Evolutionary conservation across 305 asterid species (phyloP).

Genomic region (Ilex paraguariensis): DNA sequence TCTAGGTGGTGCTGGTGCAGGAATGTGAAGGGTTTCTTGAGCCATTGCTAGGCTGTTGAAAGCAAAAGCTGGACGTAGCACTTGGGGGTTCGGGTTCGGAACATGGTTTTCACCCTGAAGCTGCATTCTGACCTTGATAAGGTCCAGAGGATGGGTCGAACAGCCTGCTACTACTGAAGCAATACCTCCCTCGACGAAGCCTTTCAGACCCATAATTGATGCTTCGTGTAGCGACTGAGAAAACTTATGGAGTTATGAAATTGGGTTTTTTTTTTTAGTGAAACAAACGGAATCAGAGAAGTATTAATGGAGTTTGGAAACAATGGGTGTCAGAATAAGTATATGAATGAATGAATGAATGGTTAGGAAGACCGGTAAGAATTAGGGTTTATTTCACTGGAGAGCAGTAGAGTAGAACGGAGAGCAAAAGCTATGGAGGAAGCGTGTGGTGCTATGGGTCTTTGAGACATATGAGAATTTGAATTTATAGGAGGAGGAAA

Average conservation of each 20-base stretch:
- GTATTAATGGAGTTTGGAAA: background rate
- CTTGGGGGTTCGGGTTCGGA: background rate
- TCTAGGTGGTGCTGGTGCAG: background rate
- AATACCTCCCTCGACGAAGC: slow-evolving; percentile 29
- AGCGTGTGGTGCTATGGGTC: background rate
- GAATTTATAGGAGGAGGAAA: background rate
- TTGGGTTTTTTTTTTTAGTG: background rate
- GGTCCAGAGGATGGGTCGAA: slow-evolving; percentile 27
- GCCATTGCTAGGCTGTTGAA: background rate
- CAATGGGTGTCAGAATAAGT: background rate
- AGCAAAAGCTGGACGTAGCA: slow-evolving; percentile 2
- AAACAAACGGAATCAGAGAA: background rate
- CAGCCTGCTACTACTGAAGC: slow-evolving; percentile 32
- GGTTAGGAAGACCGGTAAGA: background rate
- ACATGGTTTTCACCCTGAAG: slow-evolving; percentile 21
- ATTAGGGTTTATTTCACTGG: background rate
- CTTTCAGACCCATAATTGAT: slow-evolving; percentile 17
- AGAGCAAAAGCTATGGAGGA: background rate
- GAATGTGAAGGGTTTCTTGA: background rate
- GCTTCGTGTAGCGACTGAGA: background rate
- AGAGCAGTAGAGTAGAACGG: background rate
- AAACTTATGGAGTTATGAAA: background rate
- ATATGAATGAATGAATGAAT: background rate
- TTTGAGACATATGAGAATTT: background rate
- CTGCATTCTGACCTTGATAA: slow-evolving; percentile 31